phyloP scores from a whole-genome alignment of 2,329 filamentous ascomycete genomes.

The Arthrinium puccinioides region DNA sequence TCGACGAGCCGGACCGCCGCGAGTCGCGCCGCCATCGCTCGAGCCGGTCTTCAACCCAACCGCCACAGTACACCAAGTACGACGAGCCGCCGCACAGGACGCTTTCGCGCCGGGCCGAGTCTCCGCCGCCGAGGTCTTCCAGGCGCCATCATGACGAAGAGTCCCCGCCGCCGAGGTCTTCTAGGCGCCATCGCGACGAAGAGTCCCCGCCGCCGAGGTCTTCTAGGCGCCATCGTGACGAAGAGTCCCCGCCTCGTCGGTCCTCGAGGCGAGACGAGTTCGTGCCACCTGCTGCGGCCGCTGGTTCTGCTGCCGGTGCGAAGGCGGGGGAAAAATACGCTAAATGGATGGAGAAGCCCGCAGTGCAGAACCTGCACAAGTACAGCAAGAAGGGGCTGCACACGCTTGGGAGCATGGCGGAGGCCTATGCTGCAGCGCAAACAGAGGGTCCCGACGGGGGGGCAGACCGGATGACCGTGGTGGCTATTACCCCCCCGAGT shows the following conservation, averaged over 20 bases:
- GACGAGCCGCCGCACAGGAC: background rate
- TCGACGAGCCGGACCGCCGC: conserved; percentile 1
- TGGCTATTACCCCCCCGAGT: conserved; percentile 9
- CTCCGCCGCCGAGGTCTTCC: background rate
- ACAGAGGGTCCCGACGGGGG: conserved; percentile 7
- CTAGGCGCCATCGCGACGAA: background rate
- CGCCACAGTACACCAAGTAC: background rate
- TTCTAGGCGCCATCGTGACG: background rate
- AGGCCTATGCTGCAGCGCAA: conserved; percentile 19
- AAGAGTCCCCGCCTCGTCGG: background rate
- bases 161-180: background rate
- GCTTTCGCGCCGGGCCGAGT: background rate
- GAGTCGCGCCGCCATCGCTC: conserved; percentile 2
- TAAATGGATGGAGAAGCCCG: conserved; percentile 17
- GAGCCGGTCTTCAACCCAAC: too few relatives aligned
- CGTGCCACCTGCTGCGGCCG: too few relatives aligned
- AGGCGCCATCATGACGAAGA: background rate
- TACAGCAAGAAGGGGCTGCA: conserved; percentile 18
- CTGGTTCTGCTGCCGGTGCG: too few relatives aligned
- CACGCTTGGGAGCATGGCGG: conserved; percentile 19
- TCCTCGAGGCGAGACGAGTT: background rate
- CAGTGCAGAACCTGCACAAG: conserved; percentile 14
- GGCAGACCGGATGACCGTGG: conserved; percentile 14
- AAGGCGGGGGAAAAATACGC: conserved; percentile 16
- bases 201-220: background rate